Base-by-base conservation (phyloP, 345 rosid genomes). In the Noccaea caerulescens region DNA sequence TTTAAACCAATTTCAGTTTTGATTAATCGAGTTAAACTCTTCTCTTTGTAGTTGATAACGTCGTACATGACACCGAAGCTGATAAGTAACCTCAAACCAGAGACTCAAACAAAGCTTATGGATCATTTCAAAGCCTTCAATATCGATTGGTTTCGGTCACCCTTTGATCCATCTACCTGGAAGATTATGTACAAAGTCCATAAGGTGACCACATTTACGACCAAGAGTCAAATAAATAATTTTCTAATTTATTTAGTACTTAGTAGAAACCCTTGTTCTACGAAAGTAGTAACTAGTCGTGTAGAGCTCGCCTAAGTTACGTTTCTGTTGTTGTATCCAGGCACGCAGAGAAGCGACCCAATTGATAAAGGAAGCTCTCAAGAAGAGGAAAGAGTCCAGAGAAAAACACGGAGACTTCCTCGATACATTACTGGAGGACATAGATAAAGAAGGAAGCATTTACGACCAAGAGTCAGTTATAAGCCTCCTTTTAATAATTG, bases 131-230 rank as follows among this genome's bases (percentile, higher is more conserved):
- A 7, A 7, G 63, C 54, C 11, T 76, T 76, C 50, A 25, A 4
- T 27, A 11, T 5, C 54, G 75, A 46, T 53, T 79, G 41, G 66
- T 71, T 34, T 67, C 63, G 1, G 34, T 55, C 55, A 45, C 60
- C 77, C 3, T 25, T 66, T 32, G 63, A 6, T 66, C 80, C 68
- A 71, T 55, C 39, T 61, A 74, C 61, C 3, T 27, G 72, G 55
- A 79, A 65, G 37, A 36, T 55, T 39, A 38, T 56, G 5, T 46
- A 66, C 41, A 49, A 47, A 34, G 59, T 67, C 49, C 4, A 66
- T 4, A 34, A 42, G 79, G 79, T 73, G 16, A 69, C 30, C 23
- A 20, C 23, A 20, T 20, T 20, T 20, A 20, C 23, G 23, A 20
- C 23, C 23, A 20, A 20, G 23, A 20, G 23, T 20, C 23, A 20